Percentiles rank a stretch among this genome's conserved stretches.
Conservation (phyloP, 2,329 filamentous ascomycete genomes). For the Aureobasidium sp. region DNA sequence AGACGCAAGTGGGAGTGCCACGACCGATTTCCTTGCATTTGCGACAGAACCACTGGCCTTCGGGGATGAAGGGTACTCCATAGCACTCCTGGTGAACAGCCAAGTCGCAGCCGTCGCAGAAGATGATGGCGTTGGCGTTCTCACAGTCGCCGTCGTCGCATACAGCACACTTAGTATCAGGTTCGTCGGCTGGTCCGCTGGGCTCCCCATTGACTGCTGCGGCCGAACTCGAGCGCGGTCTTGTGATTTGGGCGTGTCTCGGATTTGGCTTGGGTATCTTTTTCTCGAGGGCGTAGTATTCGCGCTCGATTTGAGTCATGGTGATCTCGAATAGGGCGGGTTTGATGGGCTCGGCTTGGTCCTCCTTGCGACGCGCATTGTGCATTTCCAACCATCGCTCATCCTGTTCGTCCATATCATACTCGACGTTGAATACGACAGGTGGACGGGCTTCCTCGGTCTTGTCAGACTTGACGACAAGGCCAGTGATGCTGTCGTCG, state of each 20-base stretch:
- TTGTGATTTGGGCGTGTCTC: conserved; percentile 89
- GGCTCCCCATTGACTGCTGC: conserved; percentile 93
- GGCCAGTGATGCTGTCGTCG: conserved; percentile 50
- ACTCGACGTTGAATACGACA: conserved; percentile 75
- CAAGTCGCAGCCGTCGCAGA: conserved; percentile 95
- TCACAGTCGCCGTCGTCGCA: conserved; percentile 99
- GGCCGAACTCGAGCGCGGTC: conserved; percentile 86
- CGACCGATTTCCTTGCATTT: conserved; percentile 94
- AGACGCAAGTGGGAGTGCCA: conserved; percentile 90
- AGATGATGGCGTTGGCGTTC: conserved; percentile 98
- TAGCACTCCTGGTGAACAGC: conserved; percentile 99
- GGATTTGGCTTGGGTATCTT: conserved; percentile 91
- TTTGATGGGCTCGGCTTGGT: conserved; percentile 74
- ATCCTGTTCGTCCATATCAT: conserved; percentile 99
- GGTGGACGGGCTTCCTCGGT: conserved; percentile 46
- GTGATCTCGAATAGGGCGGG: conserved; percentile 95
- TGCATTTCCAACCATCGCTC: conserved; percentile 88
- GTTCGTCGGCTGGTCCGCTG: conserved; percentile 73
- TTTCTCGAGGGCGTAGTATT: conserved; percentile 95
- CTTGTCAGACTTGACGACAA: conserved; percentile 48
- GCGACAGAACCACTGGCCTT: conserved; percentile 95
- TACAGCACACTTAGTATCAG: conserved; percentile 94
- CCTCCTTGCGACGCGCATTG: conserved; percentile 67
- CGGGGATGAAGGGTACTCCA: conserved; percentile 95
- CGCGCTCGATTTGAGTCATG: conserved; percentile 98